Evolutionary conservation across 2,329 filamentous ascomycete species (phyloP), one percentile per base, ranked within the genome.

Genomic region (Dothidotthia symphoricarpi): DNA sequence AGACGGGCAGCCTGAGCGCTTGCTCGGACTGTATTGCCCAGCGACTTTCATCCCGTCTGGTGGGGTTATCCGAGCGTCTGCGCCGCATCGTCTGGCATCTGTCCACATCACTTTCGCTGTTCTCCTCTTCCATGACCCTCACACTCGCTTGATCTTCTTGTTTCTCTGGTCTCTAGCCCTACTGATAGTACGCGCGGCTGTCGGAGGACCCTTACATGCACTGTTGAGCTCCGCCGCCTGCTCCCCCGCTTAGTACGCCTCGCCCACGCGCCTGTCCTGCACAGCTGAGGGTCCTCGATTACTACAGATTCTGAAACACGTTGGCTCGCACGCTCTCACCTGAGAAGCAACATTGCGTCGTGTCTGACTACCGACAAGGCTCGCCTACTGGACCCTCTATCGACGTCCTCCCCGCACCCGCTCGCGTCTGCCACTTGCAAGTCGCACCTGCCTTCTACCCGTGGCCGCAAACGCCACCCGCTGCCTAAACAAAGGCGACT

Each of bases 401-500:
- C 37, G 42, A 34, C 37, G 38, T 37, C 36, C 31, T 42, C 39
- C 39, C 39, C 43, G 38, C 35, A 30, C 30, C 26, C 24, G 36
- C 32, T 51, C 39, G 43, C 44, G 46, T 46, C 49, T 51, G 42
- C 45, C 38, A 41, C 43, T 45, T 51, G 25, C 44, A 26, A 48
- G 42, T 51, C 53, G 52, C 54, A 50, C 49, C 53, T 55, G 47
- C 48, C 51, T 44, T 43, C 41, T 44, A 53, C 52, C 43, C 46
- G 55, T 49, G 49, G 45, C 50, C 42, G 44, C 35, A 55, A 58
- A 56, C 57, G 55, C 59, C 58, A 59, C 51, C 43, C 45, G 46
- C 42, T 48, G 47, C 49, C 46, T 36, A 43, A 40, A 29, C 42
- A 39, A 41, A 40, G 43, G 31, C 39, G 26, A 29, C 36, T 39